These are phyloP conservation scores for Auricularia sp. DNA, from an alignment of 768 basidiomycete genomes.

Conservation along the genomic window DNA sequence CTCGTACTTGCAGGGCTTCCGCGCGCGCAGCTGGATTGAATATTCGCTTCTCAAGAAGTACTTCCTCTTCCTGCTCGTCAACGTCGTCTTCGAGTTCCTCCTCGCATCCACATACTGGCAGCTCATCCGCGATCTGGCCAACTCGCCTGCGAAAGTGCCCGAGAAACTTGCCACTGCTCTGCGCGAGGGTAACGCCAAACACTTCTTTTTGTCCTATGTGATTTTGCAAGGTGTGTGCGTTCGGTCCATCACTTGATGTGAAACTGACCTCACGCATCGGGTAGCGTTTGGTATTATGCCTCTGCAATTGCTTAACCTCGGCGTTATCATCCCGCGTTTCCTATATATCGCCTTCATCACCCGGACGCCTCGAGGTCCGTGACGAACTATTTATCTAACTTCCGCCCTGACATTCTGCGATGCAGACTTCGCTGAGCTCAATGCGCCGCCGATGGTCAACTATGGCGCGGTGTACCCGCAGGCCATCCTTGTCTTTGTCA, in stretches of 20 bases:
- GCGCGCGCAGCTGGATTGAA: conserved; percentile 87
- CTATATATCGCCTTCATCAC: conserved; percentile 70
- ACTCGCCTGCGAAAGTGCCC: conserved; percentile 88
- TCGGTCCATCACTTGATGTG: background rate
- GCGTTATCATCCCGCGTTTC: conserved; percentile 72
- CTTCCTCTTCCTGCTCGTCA: conserved; percentile 83
- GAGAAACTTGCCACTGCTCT: conserved; percentile 84
- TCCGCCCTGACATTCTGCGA: background rate
- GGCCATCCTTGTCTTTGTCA: conserved; percentile 89
- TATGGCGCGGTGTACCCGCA: conserved; percentile 97
- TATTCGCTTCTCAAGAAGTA: conserved; percentile 93
- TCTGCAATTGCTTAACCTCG: conserved; percentile 84
- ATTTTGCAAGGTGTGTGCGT: conserved; percentile 58
- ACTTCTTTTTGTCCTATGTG: conserved; percentile 80
- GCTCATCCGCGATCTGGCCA: conserved; percentile 81
- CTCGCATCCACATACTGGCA: conserved; percentile 88
- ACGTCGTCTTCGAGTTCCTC: conserved; percentile 91
- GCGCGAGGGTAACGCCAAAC: conserved; percentile 67
- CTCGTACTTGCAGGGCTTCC: conserved; percentile 85
- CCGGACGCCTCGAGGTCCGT: conserved; percentile 79
- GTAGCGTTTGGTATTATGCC: conserved; percentile 90
- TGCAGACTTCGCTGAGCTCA: conserved; percentile 88
- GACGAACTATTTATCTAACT: background rate
- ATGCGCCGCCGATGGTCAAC: conserved; percentile 97
- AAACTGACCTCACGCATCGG: conserved; percentile 6